phyloP scores from a whole-genome alignment of 352 stramenopile species.

The Phytophthora citricola region DNA sequence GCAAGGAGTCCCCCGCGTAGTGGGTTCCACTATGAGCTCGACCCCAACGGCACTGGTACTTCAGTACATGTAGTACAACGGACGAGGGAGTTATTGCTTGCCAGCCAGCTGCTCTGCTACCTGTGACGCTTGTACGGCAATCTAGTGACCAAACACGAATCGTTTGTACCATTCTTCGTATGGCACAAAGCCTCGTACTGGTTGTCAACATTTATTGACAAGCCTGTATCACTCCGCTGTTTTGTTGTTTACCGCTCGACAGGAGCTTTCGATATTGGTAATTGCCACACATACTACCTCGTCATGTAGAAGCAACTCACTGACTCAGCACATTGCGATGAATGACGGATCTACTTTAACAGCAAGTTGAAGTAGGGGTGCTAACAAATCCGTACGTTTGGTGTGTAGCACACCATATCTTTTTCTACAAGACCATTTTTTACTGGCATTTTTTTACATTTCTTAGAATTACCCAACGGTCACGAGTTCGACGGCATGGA shows the following conservation, averaged over 20 bases:
- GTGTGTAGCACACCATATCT: conserved; percentile 40
- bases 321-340: not conserved
- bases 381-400: conserved; percentile 1
- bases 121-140: too few species aligned
- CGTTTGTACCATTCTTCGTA: too few species aligned
- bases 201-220: not conserved
- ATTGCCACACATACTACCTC: not conserved
- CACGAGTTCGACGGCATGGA: conserved; percentile 67
- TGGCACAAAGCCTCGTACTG: not conserved
- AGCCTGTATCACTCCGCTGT: too few species aligned
- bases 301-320: not conserved
- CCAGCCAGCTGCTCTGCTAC: too few species aligned
- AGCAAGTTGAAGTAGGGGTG: conserved; percentile 8
- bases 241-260: too few species aligned
- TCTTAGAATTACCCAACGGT: not conserved
- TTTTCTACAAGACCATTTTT: conserved; percentile 14
- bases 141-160: too few species aligned
- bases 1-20: not conserved
- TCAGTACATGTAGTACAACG: too few species aligned
- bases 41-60: too few species aligned
- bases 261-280: not conserved
- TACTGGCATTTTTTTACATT: too few species aligned
- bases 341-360: not conserved
- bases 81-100: too few species aligned
- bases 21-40: not conserved